Base-by-base conservation (phyloP, 192 early-diverging fungal species). In the Coemansia sp. region DNA sequence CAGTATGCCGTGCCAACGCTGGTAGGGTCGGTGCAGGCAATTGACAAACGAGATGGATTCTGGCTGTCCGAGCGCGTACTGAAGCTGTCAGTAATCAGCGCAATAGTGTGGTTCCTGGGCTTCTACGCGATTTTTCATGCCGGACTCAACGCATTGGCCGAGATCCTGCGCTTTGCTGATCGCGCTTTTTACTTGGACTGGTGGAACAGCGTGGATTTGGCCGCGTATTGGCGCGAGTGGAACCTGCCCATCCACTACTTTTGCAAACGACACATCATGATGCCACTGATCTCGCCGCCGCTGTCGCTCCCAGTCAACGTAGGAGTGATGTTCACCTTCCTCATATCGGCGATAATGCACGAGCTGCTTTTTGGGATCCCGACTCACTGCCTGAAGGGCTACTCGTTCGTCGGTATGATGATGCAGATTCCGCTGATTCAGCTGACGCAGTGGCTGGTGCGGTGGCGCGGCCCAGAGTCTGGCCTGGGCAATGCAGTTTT, bases 211-310 rank as follows among this genome's bases (percentile, higher is more conserved):
- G 83, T 85, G 16, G 88, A 88, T 35, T 71, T 95, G 56, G 88
- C 85, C 39, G 87, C 88, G 64, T 96, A 96, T 84, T 95, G 94
- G 94, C 85, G 92, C 31, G 85, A 92, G 35, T 96, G 94, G 94
- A 96, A 96, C 86, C 85, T 88, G 61, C 94, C 94, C 19, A 94
- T 96, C 35, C 91, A 93, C 84, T 87, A 87, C 35, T 92, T 88
- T 72, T 90, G 91, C 81, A 96, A 96, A 69, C 88, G 94, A 10
- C 94, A 96, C 71, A 85, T 95, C 24, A 94, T 93, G 82, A 64
- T 95, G 34, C 94, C 94, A 44, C 82, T 92, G 68, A 77, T 93
- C 61, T 89, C 86, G 45, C 74, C 86, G 31, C 91, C 89, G 31
- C 61, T 89, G 29, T 81, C 85, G 16, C 87, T 91, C 27, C 71